phyloP scores from a whole-genome alignment of 768 basidiomycete species.

The Pilatotrama ljubarskyi region DNA sequence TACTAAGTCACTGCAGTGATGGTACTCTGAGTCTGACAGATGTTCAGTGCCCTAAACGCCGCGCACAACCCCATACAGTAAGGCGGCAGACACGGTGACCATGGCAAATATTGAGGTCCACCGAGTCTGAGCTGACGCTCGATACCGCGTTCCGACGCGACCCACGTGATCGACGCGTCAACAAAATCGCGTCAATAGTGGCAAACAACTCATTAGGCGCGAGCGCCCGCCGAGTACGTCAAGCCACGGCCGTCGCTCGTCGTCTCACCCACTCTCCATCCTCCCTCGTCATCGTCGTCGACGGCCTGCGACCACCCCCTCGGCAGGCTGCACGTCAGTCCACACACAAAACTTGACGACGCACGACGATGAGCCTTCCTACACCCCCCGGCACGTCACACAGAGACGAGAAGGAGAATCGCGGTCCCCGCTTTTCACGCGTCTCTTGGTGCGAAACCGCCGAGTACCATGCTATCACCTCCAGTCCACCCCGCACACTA shows the following conservation, averaged over 20 bases:
- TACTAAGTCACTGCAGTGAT: no score
- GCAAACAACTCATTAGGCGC: slow-evolving; percentile 19
- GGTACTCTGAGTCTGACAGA: no score
- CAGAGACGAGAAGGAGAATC: slow-evolving; percentile 26
- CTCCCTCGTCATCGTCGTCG: slow-evolving; percentile 2
- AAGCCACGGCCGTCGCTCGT: neutral
- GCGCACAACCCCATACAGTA: no score
- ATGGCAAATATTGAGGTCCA: no score
- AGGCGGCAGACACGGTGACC: no score
- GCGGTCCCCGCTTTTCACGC: slow-evolving; percentile 20
- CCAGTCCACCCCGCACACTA: slow-evolving; percentile 16
- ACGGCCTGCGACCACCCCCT: neutral
- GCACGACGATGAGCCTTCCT: slow-evolving; percentile 22
- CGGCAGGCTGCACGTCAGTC: neutral
- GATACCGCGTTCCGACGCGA: neutral
- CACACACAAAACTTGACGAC: neutral
- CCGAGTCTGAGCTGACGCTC: neutral
- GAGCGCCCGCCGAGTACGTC: slow-evolving; percentile 5
- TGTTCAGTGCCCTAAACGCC: no score
- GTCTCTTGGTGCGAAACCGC: slow-evolving; percentile 23
- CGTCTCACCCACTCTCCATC: slow-evolving; percentile 8
- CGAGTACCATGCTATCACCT: slow-evolving; percentile 20
- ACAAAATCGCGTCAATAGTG: slow-evolving; percentile 21
- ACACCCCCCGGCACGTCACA: slow-evolving; percentile 28
- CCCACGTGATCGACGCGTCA: slow-evolving; percentile 24